Conservation (phyloP, 331 rosid genomes). For the Quercus tomentella region DNA sequence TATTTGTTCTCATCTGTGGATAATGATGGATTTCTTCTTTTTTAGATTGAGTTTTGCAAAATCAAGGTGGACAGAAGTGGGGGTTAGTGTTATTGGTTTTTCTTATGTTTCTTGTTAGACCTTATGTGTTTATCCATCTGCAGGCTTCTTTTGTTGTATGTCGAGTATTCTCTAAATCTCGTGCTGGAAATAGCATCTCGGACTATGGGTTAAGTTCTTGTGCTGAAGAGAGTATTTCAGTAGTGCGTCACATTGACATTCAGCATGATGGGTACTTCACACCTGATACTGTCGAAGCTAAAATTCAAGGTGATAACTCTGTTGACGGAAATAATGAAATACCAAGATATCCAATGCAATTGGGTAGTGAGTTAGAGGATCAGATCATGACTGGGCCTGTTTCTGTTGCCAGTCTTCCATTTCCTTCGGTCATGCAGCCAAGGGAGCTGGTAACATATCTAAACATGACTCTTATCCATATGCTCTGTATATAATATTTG, state of each 20-base stretch:
- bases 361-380: conserved; percentile 18
- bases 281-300: conserved; percentile 21
- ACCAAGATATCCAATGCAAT: conserved; percentile 11
- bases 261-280: conserved; percentile 36
- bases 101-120: neutral
- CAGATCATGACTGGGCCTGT: conserved; percentile 16
- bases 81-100: neutral
- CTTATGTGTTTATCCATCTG: conserved; percentile 11
- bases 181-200: conserved; percentile 27
- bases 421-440: conserved; percentile 9
- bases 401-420: conserved; percentile 15
- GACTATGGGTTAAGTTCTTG: conserved; percentile 48
- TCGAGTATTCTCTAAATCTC: conserved; percentile 49
- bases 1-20: neutral
- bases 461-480: neutral
- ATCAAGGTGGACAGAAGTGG: neutral
- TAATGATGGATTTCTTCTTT: neutral
- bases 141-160: conserved; percentile 66
- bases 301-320: conserved; percentile 22
- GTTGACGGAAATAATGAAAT: conserved; percentile 27
- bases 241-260: conserved; percentile 49
- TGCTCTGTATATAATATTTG: neutral
- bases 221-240: conserved; percentile 51
- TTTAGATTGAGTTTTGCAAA: neutral
- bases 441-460: conserved; percentile 29